These are phyloP conservation scores for Microcyclosporella mali DNA, from an alignment of 2,329 filamentous ascomycete genomes.

Conservation along the genomic window DNA sequence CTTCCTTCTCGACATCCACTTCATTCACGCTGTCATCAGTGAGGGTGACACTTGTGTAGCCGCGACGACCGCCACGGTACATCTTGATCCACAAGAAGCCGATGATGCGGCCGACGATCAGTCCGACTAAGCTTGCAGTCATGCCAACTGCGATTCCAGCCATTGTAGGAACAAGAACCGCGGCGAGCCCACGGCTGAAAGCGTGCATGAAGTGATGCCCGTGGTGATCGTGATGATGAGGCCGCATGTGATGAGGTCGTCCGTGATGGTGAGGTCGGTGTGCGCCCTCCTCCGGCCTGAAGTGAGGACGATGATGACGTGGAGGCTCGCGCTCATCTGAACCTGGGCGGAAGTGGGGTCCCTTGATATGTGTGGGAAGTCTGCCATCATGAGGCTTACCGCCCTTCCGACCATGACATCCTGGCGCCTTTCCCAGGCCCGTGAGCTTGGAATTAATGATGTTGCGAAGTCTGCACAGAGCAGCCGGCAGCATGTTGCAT, in stretches of 20 bases:
- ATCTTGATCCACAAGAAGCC: conserved; percentile 55
- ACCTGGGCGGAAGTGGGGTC: conserved; percentile 22
- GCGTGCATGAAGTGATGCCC: conserved; percentile 37
- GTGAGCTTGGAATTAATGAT: conserved; percentile 45
- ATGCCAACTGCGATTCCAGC: conserved; percentile 65
- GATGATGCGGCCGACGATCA: conserved; percentile 58
- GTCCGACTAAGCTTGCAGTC: conserved; percentile 59
- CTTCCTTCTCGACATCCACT: conserved; percentile 14
- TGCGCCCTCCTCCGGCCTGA: background rate
- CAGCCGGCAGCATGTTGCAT: conserved; percentile 36
- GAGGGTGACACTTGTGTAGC: conserved; percentile 26
- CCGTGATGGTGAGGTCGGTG: conserved; percentile 24
- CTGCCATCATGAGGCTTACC: conserved; percentile 12
- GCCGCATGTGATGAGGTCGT: conserved; percentile 30
- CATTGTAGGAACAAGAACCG: conserved; percentile 61
- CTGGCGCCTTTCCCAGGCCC: conserved; percentile 31
- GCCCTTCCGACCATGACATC: conserved; percentile 30
- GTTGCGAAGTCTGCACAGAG: conserved; percentile 52
- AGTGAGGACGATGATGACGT: conserved; percentile 2
- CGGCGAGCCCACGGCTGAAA: conserved; percentile 50
- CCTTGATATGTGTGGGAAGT: conserved; percentile 25
- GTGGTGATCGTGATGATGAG: conserved; percentile 30
- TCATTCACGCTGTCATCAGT: conserved; percentile 10
- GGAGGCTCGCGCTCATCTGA: conserved; percentile 18
- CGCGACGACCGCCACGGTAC: conserved; percentile 41